Base-by-base conservation (phyloP, 805 yeast species). In the Yarrowia osloensis region DNA sequence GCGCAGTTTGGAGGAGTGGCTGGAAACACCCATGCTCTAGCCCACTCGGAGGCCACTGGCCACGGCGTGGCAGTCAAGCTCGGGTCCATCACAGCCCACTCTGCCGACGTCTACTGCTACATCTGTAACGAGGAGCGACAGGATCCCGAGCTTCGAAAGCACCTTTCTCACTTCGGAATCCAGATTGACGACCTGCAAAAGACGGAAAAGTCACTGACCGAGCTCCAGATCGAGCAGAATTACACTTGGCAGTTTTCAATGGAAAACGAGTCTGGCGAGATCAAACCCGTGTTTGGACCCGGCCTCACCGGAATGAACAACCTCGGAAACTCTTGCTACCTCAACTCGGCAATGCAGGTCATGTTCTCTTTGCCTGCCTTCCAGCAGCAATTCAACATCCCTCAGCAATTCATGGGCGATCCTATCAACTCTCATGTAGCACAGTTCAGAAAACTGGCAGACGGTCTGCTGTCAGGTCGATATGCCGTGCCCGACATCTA, bases 1-100 rank as follows among this genome's bases (percentile, higher is more conserved):
- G 87, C 87, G 35, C 99, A 95, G 77, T 91, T 90, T 74, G 99
- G 98, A 39, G 94, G 96, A 26, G 85, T 89, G 13, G 88, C 92
- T n/a, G 99, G 99, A 6, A 86, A 94, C 74, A 87, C 97, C 0
- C 99, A 95, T 76, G 98, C 97, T 0, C 78, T 94, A 68, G 75
- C 77, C 0, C 99, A 95, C 77, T 88, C 76, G 73, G 85, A 88
- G 42, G 63, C 73, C 13, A 71, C 84, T 0, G 81, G 80, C 0
- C 99, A 95, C 77, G 85, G 91, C 2, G 85, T 93, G 19, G 97
- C 98, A 0, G 90, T 93, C 8, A 95, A 95, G 73, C 78, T 95
- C 54, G 99, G 99, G 0, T 91, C 97, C 0, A 82, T 95, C 52
- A 87, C 96, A 1, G 81, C 86, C 1, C 88, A 87, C 24, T 77